Conservation (phyloP, 1,284 basidiomycete species). For the Tremellales sp. region DNA sequence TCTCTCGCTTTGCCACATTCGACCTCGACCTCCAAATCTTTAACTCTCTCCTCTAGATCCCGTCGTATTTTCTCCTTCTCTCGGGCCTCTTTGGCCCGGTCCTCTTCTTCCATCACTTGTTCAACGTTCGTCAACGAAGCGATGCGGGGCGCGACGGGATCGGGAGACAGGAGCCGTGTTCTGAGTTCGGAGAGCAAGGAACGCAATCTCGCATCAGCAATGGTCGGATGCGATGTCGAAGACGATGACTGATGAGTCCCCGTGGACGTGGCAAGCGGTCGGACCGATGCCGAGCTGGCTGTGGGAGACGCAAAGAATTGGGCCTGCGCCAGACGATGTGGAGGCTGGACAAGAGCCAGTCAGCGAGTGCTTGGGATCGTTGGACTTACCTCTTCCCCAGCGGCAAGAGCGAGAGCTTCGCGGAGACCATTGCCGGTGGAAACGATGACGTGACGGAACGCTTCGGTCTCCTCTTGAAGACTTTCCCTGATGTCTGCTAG, state of each 20-base stretch:
- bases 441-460: constrained; percentile 65
- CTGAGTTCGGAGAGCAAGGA: constrained; percentile 31
- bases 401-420: constrained; percentile 48
- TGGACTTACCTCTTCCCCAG: constrained; percentile 33
- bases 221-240: constrained; percentile 42
- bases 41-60: constrained; percentile 39
- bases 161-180: constrained; percentile 16
- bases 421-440: constrained; percentile 66
- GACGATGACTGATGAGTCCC: constrained; percentile 28
- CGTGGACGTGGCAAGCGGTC: constrained; percentile 9
- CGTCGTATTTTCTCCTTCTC: constrained; percentile 25
- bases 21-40: constrained; percentile 45
- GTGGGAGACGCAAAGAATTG: constrained; percentile 26
- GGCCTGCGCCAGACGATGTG: constrained; percentile 24
- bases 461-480: constrained; percentile 66
- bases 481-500: constrained; percentile 64
- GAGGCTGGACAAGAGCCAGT: constrained; percentile 15
- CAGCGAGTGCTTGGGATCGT: not conserved
- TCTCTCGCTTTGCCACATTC: constrained; percentile 33
- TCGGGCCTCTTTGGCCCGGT: constrained; percentile 14
- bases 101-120: constrained; percentile 9
- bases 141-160: constrained; percentile 4
- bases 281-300: not conserved
- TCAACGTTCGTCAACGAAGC: not conserved
- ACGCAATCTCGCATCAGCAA: constrained; percentile 39